Evolutionary conservation across 148 eudicot species (phyloP), one percentile per base, ranked within the genome.

Genomic region (Vaccinium vitisidaea): DNA sequence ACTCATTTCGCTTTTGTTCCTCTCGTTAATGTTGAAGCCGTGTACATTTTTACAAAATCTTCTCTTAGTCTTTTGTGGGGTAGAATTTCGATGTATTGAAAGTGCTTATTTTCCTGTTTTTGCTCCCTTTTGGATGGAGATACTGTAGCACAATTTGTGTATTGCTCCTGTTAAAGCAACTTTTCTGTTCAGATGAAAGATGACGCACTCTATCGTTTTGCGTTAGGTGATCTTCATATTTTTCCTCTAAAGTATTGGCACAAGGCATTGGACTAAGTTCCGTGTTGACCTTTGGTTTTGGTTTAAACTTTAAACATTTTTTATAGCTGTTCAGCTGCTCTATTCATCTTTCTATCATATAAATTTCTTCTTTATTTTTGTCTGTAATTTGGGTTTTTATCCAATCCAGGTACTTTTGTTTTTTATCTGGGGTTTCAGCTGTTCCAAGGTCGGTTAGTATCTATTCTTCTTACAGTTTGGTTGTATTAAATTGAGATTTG

Each of bases 381-480:
- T 67, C 43, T 65, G 79, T 59, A 77, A 80, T 75, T 15, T 49
- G 67, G 75, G 43, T 71, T 89, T 80, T 80, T 89, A 12, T 85
- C 23, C 5, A 6, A 80, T 80, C 73, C 90, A 95, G 99, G 94
- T 93, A 79, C 77, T 97, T 39, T 85, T 97, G 73, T 95, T 97
- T 88, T 86, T 94, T 82, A 80, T 90, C 32, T 97, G 99, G 99
- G 97, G 94, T 21, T 89, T 95, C 86, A 84, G 84, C 86, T 97
- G 99, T 86, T 92, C 94, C 91, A 95, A 97, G 99, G 99, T 95
- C 15, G 82, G 89, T 84, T 80, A 18, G 53, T 14, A n/a, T 18
- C 53, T 59, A 53, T 50, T 55, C 43, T 80, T 39, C 46, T 79
- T 74, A 23, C n/a, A 19, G 12, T 36, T 25, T 55, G 39, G 71